Conservation (phyloP, 1,284 basidiomycete species). For the Cystobasidium slooffiae region DNA sequence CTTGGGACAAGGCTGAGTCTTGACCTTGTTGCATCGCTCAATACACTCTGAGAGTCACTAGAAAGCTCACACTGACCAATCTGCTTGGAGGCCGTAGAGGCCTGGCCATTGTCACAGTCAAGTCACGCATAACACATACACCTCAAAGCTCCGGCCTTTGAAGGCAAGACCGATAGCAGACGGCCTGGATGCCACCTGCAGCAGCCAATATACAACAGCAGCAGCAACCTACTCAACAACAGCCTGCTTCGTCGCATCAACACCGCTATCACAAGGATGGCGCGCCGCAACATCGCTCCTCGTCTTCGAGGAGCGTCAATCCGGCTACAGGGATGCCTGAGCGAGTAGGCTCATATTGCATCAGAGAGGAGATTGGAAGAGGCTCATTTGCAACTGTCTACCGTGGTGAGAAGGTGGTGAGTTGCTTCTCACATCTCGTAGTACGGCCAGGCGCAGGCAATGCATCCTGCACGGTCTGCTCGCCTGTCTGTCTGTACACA, state of each 20-base stretch:
- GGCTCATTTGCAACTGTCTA: constrained; percentile 97
- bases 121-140: no score
- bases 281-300: constrained; percentile 17
- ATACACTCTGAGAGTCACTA: no score
- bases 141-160: no score
- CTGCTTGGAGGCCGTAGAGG: no score
- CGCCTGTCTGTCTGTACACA: not conserved
- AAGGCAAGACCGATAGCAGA: not conserved
- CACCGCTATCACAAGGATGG: constrained; percentile 21
- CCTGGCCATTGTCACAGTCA: no score
- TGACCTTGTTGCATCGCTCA: no score
- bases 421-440: constrained; percentile 53
- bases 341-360: constrained; percentile 61
- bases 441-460: not conserved
- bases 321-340: constrained; percentile 43
- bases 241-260: constrained; percentile 9
- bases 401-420: constrained; percentile 84
- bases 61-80: no score
- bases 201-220: not conserved
- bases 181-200: constrained; percentile 24
- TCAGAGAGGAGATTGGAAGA: constrained; percentile 64
- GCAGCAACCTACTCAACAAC: no score
- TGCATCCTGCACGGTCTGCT: not conserved
- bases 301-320: constrained; percentile 32
- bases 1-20: no score